phyloP scores from a whole-genome alignment of 2,329 filamentous ascomycete species.

The Pyrenochaeta sp. region DNA sequence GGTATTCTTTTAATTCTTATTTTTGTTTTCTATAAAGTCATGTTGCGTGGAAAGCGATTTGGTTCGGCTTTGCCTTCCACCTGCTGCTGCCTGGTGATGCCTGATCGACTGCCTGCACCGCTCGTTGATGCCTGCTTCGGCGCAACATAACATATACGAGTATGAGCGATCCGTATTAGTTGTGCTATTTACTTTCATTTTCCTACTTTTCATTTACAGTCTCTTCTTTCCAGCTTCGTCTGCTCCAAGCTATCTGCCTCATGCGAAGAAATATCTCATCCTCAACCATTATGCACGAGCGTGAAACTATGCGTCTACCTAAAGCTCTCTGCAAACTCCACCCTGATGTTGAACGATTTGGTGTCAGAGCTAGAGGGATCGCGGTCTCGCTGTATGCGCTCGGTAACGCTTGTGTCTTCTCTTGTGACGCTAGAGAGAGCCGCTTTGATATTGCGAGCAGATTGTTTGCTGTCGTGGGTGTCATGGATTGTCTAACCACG shows the following conservation, averaged over 20 bases:
- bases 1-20: too few relatives aligned
- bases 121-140: background rate
- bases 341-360: background rate
- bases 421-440: background rate
- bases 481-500: background rate
- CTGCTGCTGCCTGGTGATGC: background rate
- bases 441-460: slow-evolving; percentile 1
- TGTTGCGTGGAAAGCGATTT: too few relatives aligned
- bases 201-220: background rate
- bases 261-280: background rate
- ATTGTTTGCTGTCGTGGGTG: background rate
- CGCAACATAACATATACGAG: slow-evolving; percentile 1
- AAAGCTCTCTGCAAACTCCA: background rate
- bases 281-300: background rate
- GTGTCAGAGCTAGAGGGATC: background rate
- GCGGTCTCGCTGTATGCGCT: slow-evolving; percentile 16
- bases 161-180: too few relatives aligned
- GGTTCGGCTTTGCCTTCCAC: too few relatives aligned
- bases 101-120: background rate
- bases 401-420: slow-evolving; percentile 6
- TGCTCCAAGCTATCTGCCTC: background rate
- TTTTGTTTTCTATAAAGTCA: too few relatives aligned
- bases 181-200: background rate
- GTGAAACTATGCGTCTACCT: background rate
- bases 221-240: background rate